A percentile compares a stretch with the other conserved stretches of the same genome.
These are phyloP conservation scores for Fistulinella prunicolor DNA, from an alignment of 768 basidiomycete genomes.

Conservation along the genomic window DNA sequence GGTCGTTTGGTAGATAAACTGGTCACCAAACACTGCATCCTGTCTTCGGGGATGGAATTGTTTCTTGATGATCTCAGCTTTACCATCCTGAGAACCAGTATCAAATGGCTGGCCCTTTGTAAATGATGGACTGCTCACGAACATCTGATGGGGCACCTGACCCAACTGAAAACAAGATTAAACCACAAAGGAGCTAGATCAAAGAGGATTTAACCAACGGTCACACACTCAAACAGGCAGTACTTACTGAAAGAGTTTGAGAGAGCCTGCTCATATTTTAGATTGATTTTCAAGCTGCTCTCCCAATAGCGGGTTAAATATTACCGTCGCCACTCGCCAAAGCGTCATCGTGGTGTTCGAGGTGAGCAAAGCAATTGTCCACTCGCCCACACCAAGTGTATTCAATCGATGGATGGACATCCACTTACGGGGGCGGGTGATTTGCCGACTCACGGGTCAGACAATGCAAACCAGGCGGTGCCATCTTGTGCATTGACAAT, in stretches of 20 bases:
- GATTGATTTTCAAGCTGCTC: not conserved
- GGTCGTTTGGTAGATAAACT: conserved; percentile 28
- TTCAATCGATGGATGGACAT: conserved; percentile 10
- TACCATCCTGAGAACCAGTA: conserved; percentile 14
- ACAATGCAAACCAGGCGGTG: conserved; percentile 12
- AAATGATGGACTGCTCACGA: conserved; percentile 3
- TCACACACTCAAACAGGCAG: not conserved
- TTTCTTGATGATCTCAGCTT: conserved; percentile 20
- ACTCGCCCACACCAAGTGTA: conserved; percentile 7
- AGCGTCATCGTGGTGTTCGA: conserved; percentile 12
- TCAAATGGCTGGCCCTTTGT: conserved; percentile 4
- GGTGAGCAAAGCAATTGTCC: conserved; percentile 21
- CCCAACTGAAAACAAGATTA: conserved; percentile 15
- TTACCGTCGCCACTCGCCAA: conserved; percentile 23
- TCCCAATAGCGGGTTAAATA: conserved; percentile 22
- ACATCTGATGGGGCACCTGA: conserved; percentile 17
- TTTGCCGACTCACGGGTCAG: conserved; percentile 1
- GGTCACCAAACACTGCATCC: conserved; percentile 29
- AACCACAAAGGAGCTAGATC: conserved; percentile 27
- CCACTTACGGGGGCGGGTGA: conserved; percentile 2
- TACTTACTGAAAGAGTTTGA: conserved; percentile 28
- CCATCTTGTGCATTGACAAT: conserved; percentile 2
- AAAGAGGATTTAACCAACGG: not conserved
- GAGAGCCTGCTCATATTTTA: conserved; percentile 32
- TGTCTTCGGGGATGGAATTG: conserved; percentile 31